Evolutionary conservation across 495 filamentous ascomycete species (phyloP).

Genomic region (Penicillium cosmopolitanum): DNA sequence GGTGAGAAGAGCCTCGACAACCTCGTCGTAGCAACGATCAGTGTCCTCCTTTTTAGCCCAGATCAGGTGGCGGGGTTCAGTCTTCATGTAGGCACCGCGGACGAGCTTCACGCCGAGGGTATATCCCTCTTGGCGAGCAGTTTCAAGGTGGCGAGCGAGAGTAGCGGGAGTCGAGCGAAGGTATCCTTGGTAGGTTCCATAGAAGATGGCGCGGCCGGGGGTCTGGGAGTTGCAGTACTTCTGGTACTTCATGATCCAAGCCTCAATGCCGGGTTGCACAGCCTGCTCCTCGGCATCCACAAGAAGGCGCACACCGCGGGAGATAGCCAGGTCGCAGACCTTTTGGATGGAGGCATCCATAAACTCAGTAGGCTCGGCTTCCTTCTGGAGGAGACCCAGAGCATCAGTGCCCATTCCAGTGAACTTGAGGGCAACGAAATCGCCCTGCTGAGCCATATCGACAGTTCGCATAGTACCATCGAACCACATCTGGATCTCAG

Average conservation of each 20-base stretch:
- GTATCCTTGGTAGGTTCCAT: slow-evolving; percentile 84
- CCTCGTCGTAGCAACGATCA: slow-evolving; percentile 64
- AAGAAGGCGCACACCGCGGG: slow-evolving; percentile 72
- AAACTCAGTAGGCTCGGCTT: slow-evolving; percentile 59
- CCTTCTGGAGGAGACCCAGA: slow-evolving; percentile 62
- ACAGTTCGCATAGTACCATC: slow-evolving; percentile 78
- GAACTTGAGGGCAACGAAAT: slow-evolving; percentile 92
- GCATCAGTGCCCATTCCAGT: slow-evolving; percentile 87
- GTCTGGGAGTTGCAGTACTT: slow-evolving; percentile 72
- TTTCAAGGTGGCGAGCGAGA: slow-evolving; percentile 67
- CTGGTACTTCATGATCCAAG: slow-evolving; percentile 81
- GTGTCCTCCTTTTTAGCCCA: slow-evolving; percentile 85
- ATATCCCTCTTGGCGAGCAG: slow-evolving; percentile 68
- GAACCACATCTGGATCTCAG: slow-evolving; percentile 73
- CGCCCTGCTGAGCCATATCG: slow-evolving; percentile 69
- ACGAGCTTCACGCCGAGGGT: slow-evolving; percentile 90
- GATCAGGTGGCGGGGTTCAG: slow-evolving; percentile 77
- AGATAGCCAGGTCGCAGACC: slow-evolving; percentile 76
- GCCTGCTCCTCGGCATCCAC: slow-evolving; percentile 89
- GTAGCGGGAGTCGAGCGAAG: slow-evolving; percentile 69
- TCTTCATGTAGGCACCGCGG: slow-evolving; percentile 84
- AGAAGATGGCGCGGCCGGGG: slow-evolving; percentile 65
- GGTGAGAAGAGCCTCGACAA: slow-evolving; percentile 60
- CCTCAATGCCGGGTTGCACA: slow-evolving; percentile 81
- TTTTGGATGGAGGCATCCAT: slow-evolving; percentile 71